These are phyloP conservation scores for Kuraishia molischiana DNA, from an alignment of 805 yeast genomes.

Conservation along the genomic window DNA sequence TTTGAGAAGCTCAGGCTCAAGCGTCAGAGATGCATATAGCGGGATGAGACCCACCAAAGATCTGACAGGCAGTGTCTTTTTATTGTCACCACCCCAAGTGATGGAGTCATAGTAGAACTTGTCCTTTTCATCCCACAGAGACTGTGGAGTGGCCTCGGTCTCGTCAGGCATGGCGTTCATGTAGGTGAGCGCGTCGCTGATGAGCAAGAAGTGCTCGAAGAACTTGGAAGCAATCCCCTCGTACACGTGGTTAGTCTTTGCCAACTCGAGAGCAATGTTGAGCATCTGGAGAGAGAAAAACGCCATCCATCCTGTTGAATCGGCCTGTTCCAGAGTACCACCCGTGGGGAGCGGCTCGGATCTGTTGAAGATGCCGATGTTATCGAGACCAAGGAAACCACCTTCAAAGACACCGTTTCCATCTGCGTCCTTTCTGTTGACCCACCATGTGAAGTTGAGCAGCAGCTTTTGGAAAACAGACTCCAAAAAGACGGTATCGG, in stretches of 20 bases:
- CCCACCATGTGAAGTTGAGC: slow-evolving; percentile 96
- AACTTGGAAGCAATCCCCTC: slow-evolving; percentile 92
- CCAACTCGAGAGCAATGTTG: slow-evolving; percentile 84
- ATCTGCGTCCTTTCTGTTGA: slow-evolving; percentile 75
- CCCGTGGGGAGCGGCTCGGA: slow-evolving; percentile 93
- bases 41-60: slow-evolving; percentile 91
- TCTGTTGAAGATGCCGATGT: slow-evolving; percentile 86
- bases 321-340: slow-evolving; percentile 85
- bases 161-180: slow-evolving; percentile 29
- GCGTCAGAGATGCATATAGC: slow-evolving; percentile 76
- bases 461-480: slow-evolving; percentile 87
- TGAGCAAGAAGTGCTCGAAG: slow-evolving; percentile 84
- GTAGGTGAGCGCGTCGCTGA: slow-evolving; percentile 90
- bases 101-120: slow-evolving; percentile 88
- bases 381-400: slow-evolving; percentile 87
- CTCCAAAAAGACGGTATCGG: slow-evolving; percentile 77
- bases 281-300: slow-evolving; percentile 85
- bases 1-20: slow-evolving; percentile 74
- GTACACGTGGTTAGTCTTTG: slow-evolving; percentile 76
- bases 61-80: slow-evolving; percentile 71
- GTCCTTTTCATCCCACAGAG: slow-evolving; percentile 86
- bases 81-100: slow-evolving; percentile 60
- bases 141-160: slow-evolving; percentile 37
- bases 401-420: slow-evolving; percentile 92
- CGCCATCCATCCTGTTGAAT: slow-evolving; percentile 97